Conservation (phyloP, 164 flowering plant species). For the Santalum album region DNA sequence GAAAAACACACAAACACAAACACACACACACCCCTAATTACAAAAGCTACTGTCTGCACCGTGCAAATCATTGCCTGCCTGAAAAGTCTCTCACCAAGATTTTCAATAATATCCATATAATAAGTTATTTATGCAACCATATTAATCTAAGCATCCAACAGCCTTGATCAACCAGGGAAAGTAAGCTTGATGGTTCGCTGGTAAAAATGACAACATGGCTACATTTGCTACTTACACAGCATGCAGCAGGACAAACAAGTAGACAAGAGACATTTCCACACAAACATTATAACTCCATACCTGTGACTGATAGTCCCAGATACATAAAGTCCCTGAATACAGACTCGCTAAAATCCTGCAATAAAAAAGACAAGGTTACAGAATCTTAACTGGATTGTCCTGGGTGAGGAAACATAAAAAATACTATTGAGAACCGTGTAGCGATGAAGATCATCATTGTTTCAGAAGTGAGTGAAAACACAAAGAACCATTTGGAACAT, state of each 20-base stretch:
- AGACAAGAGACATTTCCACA: not conserved
- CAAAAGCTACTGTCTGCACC: no score
- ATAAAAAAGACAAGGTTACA: constrained; percentile 2
- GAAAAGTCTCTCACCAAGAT: no score
- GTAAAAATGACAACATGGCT: no score
- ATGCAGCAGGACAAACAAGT: not conserved
- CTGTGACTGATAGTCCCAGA: constrained; percentile 87
- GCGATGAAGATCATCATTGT: not conserved
- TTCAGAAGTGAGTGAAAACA: not conserved
- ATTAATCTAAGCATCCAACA: no score
- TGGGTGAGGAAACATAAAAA: not conserved
- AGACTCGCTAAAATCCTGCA: constrained; percentile 87
- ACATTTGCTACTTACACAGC: no score
- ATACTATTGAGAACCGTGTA: not conserved
- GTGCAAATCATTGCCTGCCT: no score
- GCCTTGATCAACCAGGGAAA: no score
- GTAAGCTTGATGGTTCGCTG: no score
- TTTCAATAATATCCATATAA: no score
- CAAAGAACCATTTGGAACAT: not conserved
- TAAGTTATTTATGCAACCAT: no score
- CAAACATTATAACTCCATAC: constrained; percentile 15
- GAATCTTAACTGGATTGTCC: not conserved
- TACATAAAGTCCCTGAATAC: constrained; percentile 79
- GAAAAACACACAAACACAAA: no score
- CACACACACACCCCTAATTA: no score